Percentiles rank a stretch among this genome's conserved stretches.
These are phyloP conservation scores for Elongisporangium anandrum DNA, from an alignment of 352 stramenopile species.

Conservation along the genomic window DNA sequence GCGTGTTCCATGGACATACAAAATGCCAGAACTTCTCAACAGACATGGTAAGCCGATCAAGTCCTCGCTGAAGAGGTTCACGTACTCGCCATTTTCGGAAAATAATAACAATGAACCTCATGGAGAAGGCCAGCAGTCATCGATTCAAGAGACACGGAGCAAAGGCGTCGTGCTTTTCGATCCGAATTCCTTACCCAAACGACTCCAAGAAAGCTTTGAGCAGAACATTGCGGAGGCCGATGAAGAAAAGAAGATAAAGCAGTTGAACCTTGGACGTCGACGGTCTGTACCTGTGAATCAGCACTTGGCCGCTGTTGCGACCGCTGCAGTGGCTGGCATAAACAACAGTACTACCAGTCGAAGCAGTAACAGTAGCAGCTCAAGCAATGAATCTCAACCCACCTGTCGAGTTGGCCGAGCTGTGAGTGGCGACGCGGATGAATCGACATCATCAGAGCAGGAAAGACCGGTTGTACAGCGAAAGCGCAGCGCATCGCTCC, in stretches of 20 bases:
- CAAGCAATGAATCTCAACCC: neutral
- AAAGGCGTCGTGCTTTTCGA: slow-evolving; percentile 49
- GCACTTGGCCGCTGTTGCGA: neutral
- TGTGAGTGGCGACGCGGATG: neutral
- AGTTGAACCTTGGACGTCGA: neutral
- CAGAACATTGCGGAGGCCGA: slow-evolving; percentile 4
- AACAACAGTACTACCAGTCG: neutral
- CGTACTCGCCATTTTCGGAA: slow-evolving; percentile 9
- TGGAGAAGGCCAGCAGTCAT: slow-evolving; percentile 10
- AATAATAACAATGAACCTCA: slow-evolving; percentile 11
- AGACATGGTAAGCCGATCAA: slow-evolving; percentile 2
- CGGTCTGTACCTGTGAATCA: neutral
- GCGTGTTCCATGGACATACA: neutral
- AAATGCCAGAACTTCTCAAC: neutral
- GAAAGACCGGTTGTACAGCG: slow-evolving; percentile 5
- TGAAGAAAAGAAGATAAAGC: slow-evolving; percentile 4
- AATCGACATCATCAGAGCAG: neutral
- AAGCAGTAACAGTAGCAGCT: neutral
- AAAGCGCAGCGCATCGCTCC: slow-evolving; percentile 36
- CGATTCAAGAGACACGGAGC: slow-evolving; percentile 2
- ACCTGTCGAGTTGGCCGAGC: neutral
- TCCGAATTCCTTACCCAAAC: slow-evolving; percentile 21
- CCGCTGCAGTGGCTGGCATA: neutral
- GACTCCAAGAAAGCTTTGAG: slow-evolving; percentile 9
- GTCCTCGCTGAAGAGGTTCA: slow-evolving; percentile 6